phyloP scores from a whole-genome alignment of 2,329 filamentous ascomycete species.

The Grosmannia penicillata region DNA sequence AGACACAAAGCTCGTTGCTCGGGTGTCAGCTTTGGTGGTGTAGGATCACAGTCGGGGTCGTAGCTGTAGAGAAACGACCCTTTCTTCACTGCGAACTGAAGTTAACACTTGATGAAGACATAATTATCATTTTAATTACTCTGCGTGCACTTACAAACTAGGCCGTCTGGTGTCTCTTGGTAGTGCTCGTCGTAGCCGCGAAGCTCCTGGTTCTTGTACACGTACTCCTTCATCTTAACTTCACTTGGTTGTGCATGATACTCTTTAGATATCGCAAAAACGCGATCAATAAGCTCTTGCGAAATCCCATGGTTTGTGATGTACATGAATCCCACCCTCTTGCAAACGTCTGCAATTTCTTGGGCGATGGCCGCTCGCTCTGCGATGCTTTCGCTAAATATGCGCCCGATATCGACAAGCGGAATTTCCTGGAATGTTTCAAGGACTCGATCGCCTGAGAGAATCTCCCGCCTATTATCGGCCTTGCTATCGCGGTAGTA shows the following conservation, averaged over 20 bases:
- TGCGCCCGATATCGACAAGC: constrained; percentile 3
- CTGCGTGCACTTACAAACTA: background rate
- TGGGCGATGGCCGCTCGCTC: constrained; percentile 3
- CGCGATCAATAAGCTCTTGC: constrained; percentile 13
- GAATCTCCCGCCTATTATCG: constrained; percentile 7
- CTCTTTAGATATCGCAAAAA: constrained; percentile 16
- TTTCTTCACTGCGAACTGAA: constrained; percentile 3
- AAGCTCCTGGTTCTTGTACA: constrained; percentile 5
- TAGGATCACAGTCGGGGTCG: constrained; percentile 7
- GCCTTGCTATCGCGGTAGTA: constrained; percentile 6
- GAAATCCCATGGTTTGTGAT: constrained; percentile 17
- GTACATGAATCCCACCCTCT: constrained; percentile 17
- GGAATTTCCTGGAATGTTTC: constrained; percentile 6
- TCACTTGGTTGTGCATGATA: constrained; percentile 18
- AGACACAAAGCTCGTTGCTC: constrained; percentile 5
- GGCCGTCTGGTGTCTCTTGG: background rate
- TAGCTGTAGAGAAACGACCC: constrained; percentile 9
- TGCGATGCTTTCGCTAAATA: constrained; percentile 2
- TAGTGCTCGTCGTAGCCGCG: constrained; percentile 5
- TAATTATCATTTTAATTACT: background rate
- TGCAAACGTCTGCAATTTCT: constrained; percentile 10
- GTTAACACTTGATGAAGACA: background rate
- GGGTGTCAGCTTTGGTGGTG: constrained; percentile 2
- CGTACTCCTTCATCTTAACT: constrained; percentile 16
- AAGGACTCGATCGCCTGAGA: constrained; percentile 1